These are phyloP conservation scores for Naematelia encephala DNA, from an alignment of 768 basidiomycete species.

Conservation along the genomic window DNA sequence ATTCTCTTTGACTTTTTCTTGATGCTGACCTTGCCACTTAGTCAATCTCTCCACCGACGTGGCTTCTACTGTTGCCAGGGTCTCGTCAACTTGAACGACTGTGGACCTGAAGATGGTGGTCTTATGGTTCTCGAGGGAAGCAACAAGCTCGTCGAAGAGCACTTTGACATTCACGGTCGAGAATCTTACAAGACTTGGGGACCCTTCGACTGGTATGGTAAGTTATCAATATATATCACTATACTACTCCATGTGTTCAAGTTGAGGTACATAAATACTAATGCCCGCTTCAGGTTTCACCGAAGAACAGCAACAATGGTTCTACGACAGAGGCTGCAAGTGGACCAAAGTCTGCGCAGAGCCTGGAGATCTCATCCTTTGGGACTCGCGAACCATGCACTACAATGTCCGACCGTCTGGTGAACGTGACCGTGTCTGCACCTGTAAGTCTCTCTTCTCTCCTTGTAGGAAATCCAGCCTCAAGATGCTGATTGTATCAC, in stretches of 20 bases:
- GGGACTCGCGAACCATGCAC: slow-evolving; percentile 36
- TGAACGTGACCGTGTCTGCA: slow-evolving; percentile 31
- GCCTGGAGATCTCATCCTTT: slow-evolving; percentile 47
- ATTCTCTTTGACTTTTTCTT: too few relatives aligned
- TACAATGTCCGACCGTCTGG: slow-evolving; percentile 38
- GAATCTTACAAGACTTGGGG: slow-evolving; percentile 20
- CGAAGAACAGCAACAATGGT: slow-evolving; percentile 39
- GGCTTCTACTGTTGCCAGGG: slow-evolving; percentile 30
- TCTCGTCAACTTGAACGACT: slow-evolving; percentile 24
- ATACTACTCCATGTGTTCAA: too few relatives aligned
- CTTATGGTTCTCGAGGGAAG: slow-evolving; percentile 45
- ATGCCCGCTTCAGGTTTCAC: slow-evolving; percentile 36
- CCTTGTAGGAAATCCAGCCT: too few relatives aligned
- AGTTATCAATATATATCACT: background rate
- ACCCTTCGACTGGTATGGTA: slow-evolving; percentile 21
- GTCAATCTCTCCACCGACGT: slow-evolving; percentile 19
- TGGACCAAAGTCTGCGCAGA: slow-evolving; percentile 41
- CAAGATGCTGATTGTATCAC: background rate
- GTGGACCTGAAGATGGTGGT: slow-evolving; percentile 44
- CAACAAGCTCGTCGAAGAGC: slow-evolving; percentile 21
- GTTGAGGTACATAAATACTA: too few relatives aligned
- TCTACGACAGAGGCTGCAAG: slow-evolving; percentile 38
- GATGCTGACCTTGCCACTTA: background rate
- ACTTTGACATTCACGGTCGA: slow-evolving; percentile 17
- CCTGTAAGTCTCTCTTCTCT: slow-evolving; percentile 15